Evolutionary conservation across 352 stramenopile genomes (phyloP).

Genomic region (Phytophthora pluvialis): DNA sequence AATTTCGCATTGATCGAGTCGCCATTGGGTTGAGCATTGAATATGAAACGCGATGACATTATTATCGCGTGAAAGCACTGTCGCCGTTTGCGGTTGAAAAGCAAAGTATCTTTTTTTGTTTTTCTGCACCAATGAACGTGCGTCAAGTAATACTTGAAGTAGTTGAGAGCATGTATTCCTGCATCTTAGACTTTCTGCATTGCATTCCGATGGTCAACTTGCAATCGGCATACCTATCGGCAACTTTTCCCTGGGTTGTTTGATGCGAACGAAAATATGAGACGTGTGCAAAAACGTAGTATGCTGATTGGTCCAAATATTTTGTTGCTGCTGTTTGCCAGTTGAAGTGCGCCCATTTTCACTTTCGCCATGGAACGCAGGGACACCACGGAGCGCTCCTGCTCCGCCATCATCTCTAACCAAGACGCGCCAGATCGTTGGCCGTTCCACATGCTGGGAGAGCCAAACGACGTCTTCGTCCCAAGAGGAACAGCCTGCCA

Average conservation of each 20-base stretch:
- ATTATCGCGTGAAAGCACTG: too few relatives aligned
- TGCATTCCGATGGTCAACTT: too few relatives aligned
- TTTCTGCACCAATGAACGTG: too few relatives aligned
- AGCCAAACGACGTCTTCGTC: constrained; percentile 5
- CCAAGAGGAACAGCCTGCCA: constrained; percentile 4
- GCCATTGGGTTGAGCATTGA: too few relatives aligned
- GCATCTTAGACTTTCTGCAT: too few relatives aligned
- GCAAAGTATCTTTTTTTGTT: too few relatives aligned
- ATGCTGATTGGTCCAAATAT: constrained; percentile 12
- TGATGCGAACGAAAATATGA: constrained; percentile 8
- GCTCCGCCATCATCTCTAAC: not conserved
- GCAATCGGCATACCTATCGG: too few relatives aligned
- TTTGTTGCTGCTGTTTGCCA: not conserved
- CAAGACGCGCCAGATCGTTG: not conserved
- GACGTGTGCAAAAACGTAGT: constrained; percentile 8
- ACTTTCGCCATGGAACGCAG: not conserved
- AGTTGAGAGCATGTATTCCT: too few relatives aligned
- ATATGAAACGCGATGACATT: too few relatives aligned
- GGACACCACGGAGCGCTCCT: not conserved
- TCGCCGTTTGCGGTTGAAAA: too few relatives aligned
- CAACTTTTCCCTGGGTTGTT: not conserved
- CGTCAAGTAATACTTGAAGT: too few relatives aligned
- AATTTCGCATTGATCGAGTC: too few relatives aligned
- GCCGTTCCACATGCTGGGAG: constrained; percentile 7
- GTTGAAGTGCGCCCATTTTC: constrained; percentile 22